These are phyloP conservation scores for Phialocephala subalpina DNA, from an alignment of 2,329 filamentous ascomycete species.

Conservation along the genomic window DNA sequence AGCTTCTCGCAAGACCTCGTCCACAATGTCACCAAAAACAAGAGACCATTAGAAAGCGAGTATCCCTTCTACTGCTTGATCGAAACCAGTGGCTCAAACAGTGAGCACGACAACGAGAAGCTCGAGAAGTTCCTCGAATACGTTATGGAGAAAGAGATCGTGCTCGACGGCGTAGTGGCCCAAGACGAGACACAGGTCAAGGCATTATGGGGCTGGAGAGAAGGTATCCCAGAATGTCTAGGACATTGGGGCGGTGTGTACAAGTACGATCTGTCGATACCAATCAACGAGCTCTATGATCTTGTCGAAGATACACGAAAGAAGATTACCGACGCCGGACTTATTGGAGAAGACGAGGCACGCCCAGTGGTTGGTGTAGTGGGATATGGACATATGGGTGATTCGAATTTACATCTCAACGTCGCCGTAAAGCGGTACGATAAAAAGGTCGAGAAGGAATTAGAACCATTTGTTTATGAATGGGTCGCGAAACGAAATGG, in stretches of 20 bases:
- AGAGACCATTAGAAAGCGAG: slow-evolving; percentile 81
- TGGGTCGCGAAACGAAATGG: slow-evolving; percentile 90
- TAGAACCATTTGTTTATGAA: slow-evolving; percentile 97
- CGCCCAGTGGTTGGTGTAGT: slow-evolving; percentile 89
- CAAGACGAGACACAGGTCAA: slow-evolving; percentile 91
- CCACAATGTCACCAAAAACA: slow-evolving; percentile 75
- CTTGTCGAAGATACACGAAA: slow-evolving; percentile 86
- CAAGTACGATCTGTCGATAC: slow-evolving; percentile 98
- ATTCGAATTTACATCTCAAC: slow-evolving; percentile 94
- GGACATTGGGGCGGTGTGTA: slow-evolving; percentile 95
- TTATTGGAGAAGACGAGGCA: slow-evolving; percentile 78
- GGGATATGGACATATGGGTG: slow-evolving; percentile 98
- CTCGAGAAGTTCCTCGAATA: slow-evolving; percentile 89
- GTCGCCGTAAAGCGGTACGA: slow-evolving; percentile 84
- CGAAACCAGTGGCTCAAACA: slow-evolving; percentile 94
- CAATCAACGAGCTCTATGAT: slow-evolving; percentile 84
- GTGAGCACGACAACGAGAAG: slow-evolving; percentile 93
- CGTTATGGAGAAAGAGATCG: slow-evolving; percentile 87
- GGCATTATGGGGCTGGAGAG: slow-evolving; percentile 89
- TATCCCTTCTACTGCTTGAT: slow-evolving; percentile 96
- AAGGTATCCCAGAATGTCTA: slow-evolving; percentile 89
- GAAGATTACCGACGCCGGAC: slow-evolving; percentile 74
- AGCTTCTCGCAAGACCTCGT: slow-evolving; percentile 81
- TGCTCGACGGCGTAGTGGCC: slow-evolving; percentile 88
- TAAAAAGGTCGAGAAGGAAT: slow-evolving; percentile 81